Evolutionary conservation across 2,329 filamentous ascomycete species (phyloP).

Genomic region (Xylariomycetidae sp.): DNA sequence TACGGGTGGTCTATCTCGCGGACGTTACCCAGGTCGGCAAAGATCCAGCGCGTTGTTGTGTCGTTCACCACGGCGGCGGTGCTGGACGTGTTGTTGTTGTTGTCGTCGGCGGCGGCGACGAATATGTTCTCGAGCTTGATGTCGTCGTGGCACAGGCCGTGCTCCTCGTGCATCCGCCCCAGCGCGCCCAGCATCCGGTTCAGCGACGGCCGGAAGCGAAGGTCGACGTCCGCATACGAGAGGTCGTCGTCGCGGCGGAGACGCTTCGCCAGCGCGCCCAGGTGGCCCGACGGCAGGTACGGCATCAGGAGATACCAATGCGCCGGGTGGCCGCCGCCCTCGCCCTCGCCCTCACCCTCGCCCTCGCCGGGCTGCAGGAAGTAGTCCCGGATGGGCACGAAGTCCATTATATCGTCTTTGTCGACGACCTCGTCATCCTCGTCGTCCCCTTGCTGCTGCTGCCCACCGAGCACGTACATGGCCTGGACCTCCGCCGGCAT

Average conservation of each 20-base stretch:
- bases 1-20: slow-evolving; percentile 25
- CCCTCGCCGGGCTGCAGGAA: slow-evolving; percentile 25
- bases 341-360: too few relatives aligned
- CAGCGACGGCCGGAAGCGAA: slow-evolving; percentile 24
- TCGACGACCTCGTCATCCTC: slow-evolving; percentile 3
- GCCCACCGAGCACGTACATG: slow-evolving; percentile 24
- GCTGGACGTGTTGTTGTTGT: too few relatives aligned
- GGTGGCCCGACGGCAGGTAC: slow-evolving; percentile 20
- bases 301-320: slow-evolving; percentile 28
- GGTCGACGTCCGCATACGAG: slow-evolving; percentile 25
- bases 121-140: slow-evolving; percentile 30
- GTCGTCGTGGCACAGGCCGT: slow-evolving; percentile 28
- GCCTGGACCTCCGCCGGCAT: slow-evolving; percentile 29
- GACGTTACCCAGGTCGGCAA: slow-evolving; percentile 29
- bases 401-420: slow-evolving; percentile 13
- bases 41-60: slow-evolving; percentile 26
- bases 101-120: slow-evolving; percentile 7
- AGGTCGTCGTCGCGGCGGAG: slow-evolving; percentile 10
- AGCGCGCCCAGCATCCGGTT: slow-evolving; percentile 22
- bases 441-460: too few relatives aligned
- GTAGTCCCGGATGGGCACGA: slow-evolving; percentile 27
- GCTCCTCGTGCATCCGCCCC: slow-evolving; percentile 18
- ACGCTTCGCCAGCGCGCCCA: slow-evolving; percentile 19
- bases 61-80: too few relatives aligned
- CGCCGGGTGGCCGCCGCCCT: slow-evolving; percentile 4